Conservation (phyloP, 2,329 filamentous ascomycete genomes). For the Penicillium sp. region DNA sequence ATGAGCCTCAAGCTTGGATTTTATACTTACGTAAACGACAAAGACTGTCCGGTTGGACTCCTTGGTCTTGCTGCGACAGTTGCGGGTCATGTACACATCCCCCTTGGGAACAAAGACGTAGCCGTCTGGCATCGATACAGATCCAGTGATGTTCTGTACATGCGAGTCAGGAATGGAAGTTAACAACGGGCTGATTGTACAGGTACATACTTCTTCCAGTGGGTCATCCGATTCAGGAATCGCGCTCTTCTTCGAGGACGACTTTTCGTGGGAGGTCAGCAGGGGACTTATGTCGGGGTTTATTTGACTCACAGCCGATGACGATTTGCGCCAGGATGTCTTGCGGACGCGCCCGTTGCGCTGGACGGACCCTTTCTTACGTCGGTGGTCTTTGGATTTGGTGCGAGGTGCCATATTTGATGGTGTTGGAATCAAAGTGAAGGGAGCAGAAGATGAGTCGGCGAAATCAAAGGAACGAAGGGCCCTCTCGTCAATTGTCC, state of each 20-base stretch:
- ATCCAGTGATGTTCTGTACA: conserved; percentile 33
- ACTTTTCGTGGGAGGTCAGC: conserved; percentile 4
- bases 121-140: conserved; percentile 25
- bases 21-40: conserved; percentile 36
- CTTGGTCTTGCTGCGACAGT: conserved; percentile 41
- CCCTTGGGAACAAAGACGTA: conserved; percentile 46
- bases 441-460: neutral
- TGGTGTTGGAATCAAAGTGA: neutral
- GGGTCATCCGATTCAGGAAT: conserved; percentile 26
- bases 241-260: conserved; percentile 3
- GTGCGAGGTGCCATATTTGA: conserved; percentile 16
- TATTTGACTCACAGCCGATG: neutral
- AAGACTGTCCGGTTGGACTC: conserved; percentile 33
- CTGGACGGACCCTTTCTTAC: conserved; percentile 6
- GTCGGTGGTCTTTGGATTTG: conserved; percentile 5
- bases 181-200: neutral
- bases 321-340: neutral
- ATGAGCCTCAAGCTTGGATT: no score
- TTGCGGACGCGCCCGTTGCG: conserved; percentile 11
- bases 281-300: neutral
- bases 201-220: conserved; percentile 27
- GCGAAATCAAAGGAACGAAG: neutral
- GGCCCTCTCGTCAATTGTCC: neutral
- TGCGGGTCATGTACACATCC: conserved; percentile 44
- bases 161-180: conserved; percentile 3